Conservation (phyloP, 257 asterid species). For the Catharanthus roseus region DNA sequence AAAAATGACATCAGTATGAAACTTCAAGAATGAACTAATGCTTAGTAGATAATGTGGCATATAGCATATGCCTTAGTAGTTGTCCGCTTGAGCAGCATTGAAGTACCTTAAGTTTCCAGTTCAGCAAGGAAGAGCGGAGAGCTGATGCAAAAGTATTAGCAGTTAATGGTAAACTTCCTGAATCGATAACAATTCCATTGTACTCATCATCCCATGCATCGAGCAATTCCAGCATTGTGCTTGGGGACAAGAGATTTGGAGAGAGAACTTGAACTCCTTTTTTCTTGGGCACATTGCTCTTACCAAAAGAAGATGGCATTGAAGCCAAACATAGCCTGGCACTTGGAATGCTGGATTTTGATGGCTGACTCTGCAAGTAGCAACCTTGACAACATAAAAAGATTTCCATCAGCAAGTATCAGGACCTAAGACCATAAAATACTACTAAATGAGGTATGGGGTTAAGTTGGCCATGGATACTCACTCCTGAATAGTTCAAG, state of each 20-base stretch:
- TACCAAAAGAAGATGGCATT: slow-evolving; percentile 4
- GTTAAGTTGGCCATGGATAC: neutral
- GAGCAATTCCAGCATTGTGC: slow-evolving; percentile 14
- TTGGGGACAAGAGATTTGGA: slow-evolving; percentile 5
- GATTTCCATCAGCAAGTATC: neutral
- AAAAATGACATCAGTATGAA: no score
- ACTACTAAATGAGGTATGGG: neutral
- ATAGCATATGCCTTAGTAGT: no score
- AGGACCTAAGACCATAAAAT: neutral
- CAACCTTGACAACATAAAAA: slow-evolving; percentile 4
- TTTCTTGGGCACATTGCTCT: neutral
- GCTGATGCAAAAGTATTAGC: slow-evolving; percentile 31
- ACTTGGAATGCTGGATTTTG: neutral
- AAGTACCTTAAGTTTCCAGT: slow-evolving; percentile 33
- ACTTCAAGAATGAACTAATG: no score
- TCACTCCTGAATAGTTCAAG: slow-evolving; percentile 13
- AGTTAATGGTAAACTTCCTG: slow-evolving; percentile 26
- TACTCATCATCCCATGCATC: slow-evolving; percentile 32
- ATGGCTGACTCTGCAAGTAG: neutral
- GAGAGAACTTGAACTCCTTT: slow-evolving; percentile 15
- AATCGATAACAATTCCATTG: slow-evolving; percentile 33
- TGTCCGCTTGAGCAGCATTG: no score
- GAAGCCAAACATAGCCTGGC: neutral
- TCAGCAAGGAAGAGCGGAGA: slow-evolving; percentile 27
- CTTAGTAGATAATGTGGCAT: no score